These are phyloP conservation scores for Coniella vitis DNA, from an alignment of 2,329 filamentous ascomycete species.

Conservation along the genomic window DNA sequence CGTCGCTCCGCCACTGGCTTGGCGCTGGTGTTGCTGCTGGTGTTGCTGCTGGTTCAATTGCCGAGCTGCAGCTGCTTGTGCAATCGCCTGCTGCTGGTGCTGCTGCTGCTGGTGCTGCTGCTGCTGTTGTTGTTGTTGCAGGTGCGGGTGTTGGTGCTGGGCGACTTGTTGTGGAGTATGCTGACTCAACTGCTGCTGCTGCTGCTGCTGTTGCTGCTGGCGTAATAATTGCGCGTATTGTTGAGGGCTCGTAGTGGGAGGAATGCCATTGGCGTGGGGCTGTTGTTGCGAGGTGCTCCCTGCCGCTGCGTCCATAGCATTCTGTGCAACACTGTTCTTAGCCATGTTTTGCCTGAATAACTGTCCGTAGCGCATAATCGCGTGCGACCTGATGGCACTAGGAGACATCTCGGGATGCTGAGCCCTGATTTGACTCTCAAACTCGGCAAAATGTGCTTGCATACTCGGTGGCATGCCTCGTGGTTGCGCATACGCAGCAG, in stretches of 20 bases:
- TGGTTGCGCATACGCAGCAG: constrained; percentile 20
- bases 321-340: constrained; percentile 34
- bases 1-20: constrained; percentile 14
- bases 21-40: constrained; percentile 19
- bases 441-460: constrained; percentile 40
- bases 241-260: constrained; percentile 45
- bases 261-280: constrained; percentile 41
- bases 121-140: constrained; percentile 5
- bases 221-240: constrained; percentile 54
- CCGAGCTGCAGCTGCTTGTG: constrained; percentile 25
- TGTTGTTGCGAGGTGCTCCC: constrained; percentile 42
- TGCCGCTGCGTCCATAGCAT: constrained; percentile 49
- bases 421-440: constrained; percentile 45
- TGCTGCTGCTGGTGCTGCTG: neutral
- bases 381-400: constrained; percentile 44
- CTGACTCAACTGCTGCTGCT: constrained; percentile 35
- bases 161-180: neutral
- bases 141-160: constrained; percentile 25
- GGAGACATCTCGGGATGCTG: constrained; percentile 45
- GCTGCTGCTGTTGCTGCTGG: constrained; percentile 48
- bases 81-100: constrained; percentile 11
- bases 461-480: constrained; percentile 41
- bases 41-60: constrained; percentile 21
- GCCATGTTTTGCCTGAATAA: constrained; percentile 33
- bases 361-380: constrained; percentile 38